Evolutionary conservation across 345 rosid genomes (phyloP), one percentile per base, ranked within the genome.

Genomic region (Citrus inodora): DNA sequence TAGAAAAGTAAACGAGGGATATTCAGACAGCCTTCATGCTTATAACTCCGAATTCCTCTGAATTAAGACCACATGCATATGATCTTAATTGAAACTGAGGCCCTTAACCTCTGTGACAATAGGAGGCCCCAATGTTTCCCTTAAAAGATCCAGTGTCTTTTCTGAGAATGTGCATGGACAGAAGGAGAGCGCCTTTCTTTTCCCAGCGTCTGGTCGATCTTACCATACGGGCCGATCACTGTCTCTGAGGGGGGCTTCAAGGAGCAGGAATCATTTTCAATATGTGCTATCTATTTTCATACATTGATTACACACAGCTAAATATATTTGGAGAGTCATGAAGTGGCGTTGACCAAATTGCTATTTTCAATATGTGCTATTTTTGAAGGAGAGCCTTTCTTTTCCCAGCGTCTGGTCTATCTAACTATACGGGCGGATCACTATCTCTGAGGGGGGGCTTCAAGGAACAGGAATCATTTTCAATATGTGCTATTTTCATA

Each of bases 1-100:
- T 6, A 27, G 8, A 53, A 42, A 51, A 11, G 24, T 10, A 72
- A 51, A 69, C 42, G 21, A 10, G 6, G 51, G 33, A 48, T 21
- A 37, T 35, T 51, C 5, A 51, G 81, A 70, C 81, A 74, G 38
- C 30, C 37, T 81, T 32, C 38, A 73, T 70, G 71, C 25, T 21
- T 61, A 63, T 51, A 32, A 67, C 75, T 32, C n/a, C 9, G 33
- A 46, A 25, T 68, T 73, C 40, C 42, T 38, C n/a, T 14, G 13
- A 66, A 6, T 24, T 35, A 4, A 10, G 53, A 71, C 46, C 35
- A 4, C 70, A 40, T 25, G 25, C 77, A 38, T 65, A 3, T 63
- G 77, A 64, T 64, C 33, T 76, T 82, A 66, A 56, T 48, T 65
- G 27, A 32, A 46, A 27, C 55, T 69, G 58, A 22, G 64, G 32